Base-by-base conservation (phyloP, 768 basidiomycete genomes). In the Lactifluus echinatus region DNA sequence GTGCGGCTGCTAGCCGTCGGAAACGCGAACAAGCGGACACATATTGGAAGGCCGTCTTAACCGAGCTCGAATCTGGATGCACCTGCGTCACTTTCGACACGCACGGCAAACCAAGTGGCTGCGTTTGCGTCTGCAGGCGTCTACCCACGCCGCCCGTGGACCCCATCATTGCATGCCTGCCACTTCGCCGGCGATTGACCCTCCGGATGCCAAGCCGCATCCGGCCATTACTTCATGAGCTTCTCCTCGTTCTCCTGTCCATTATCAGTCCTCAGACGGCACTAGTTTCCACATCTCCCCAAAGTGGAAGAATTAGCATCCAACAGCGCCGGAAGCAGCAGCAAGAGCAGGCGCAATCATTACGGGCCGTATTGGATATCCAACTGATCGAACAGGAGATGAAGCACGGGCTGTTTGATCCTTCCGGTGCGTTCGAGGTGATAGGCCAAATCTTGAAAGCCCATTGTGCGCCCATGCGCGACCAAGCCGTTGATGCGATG, bases 401-500 rank as follows among this genome's bases (percentile, higher is more conserved):
- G 63, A 77, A 75, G 53, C 85, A 85, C 61, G 78, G 80, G 33
- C 72, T 89, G 8, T 92, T 90, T 67, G 89, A 93, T 72, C 82
- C 89, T 24, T 79, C 83, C 7, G 82, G 82, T 10, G 76, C 94
- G 46, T 92, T 95, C 72, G 68, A 76, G 45, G 81, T 83, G 57
- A 84, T 96, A 58, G 92, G 90, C 14, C 76, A 80, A 60, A 86
- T 87, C 17, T 78, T 95, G 60, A 91, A 94, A 70, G 82, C 83
- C 34, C 93, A 96, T 65, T 95, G 93, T 61, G 93, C 93, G 6
- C 93, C 93, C 14, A 93, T 95, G 84, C 77, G 93, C 34, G 93
- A 96, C 71, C 78, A 75, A 14, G 79, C 83, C 43, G 85, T 96
- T 26, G 89, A 93, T 66, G 78, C 77, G 37, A 91, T 96, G 89